These are phyloP conservation scores for Diaporthe ilicicola DNA, from an alignment of 2,329 filamentous ascomycete species.

Conservation along the genomic window DNA sequence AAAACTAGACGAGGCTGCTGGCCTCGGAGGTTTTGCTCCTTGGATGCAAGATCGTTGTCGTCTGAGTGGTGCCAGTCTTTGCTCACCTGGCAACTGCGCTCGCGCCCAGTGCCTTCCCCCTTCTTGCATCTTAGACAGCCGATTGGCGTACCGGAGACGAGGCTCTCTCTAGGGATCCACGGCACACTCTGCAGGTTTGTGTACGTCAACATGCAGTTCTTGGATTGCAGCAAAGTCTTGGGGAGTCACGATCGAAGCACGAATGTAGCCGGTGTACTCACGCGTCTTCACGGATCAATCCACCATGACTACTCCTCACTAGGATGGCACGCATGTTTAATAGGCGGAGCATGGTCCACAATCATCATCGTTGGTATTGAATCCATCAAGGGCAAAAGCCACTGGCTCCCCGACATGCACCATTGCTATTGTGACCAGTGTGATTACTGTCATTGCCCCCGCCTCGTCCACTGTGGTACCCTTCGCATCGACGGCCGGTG, in stretches of 20 bases:
- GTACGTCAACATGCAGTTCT: background rate
- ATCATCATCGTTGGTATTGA: background rate
- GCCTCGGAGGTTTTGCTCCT: background rate
- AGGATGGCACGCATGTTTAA: background rate
- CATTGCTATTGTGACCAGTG: background rate
- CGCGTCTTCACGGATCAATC: background rate
- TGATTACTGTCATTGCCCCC: background rate
- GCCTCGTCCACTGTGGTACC: background rate
- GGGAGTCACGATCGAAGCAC: background rate
- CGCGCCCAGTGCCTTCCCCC: slow-evolving; percentile 1
- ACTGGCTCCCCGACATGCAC: background rate
- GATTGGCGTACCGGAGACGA: background rate
- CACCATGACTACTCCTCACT: background rate
- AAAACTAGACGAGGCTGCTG: background rate
- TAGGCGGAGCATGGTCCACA: background rate
- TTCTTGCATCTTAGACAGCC: background rate
- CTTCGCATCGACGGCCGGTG: background rate
- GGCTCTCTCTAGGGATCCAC: background rate
- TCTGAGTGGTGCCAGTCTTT: background rate
- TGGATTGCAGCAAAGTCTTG: too few species aligned
- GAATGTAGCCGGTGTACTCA: background rate
- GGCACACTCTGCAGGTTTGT: background rate
- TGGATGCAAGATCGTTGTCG: background rate
- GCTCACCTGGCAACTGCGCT: background rate
- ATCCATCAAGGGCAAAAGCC: background rate